A percentile compares a stretch with the other conserved stretches of the same genome.
Evolutionary conservation across 768 basidiomycete species (phyloP).

Genomic region (Kwoniella shandongensis): DNA sequence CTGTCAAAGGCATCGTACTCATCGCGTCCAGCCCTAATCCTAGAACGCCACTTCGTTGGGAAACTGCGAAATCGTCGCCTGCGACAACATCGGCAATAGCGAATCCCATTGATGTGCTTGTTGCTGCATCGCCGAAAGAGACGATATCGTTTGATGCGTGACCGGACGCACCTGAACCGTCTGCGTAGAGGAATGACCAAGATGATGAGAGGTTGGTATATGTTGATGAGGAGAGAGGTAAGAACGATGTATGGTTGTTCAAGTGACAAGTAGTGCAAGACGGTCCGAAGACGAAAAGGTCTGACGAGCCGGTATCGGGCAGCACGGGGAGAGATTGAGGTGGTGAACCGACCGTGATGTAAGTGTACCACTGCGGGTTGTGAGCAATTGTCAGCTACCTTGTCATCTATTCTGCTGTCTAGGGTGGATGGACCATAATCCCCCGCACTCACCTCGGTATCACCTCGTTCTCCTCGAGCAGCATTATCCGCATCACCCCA

Average conservation of each 20-base stretch:
- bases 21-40: constrained; percentile 26
- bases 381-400: too few relatives aligned
- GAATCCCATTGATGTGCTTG: constrained; percentile 11
- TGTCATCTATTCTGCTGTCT: neutral
- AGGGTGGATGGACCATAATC: neutral
- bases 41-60: constrained; percentile 16
- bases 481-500: constrained; percentile 29
- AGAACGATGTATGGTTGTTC: constrained; percentile 18
- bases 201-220: constrained; percentile 13
- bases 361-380: constrained; percentile 28
- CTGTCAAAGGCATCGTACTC: constrained; percentile 1
- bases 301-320: constrained; percentile 32
- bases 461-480: constrained; percentile 26
- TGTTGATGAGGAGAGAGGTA: constrained; percentile 8
- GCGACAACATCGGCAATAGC: constrained; percentile 15
- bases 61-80: constrained; percentile 10
- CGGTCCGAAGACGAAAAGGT: constrained; percentile 26
- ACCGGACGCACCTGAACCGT: constrained; percentile 26
- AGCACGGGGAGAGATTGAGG: constrained; percentile 31
- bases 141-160: constrained; percentile 16
- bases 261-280: constrained; percentile 16
- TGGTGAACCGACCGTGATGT: constrained; percentile 28
- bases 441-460: constrained; percentile 21
- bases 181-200: constrained; percentile 26
- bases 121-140: constrained; percentile 5